These are phyloP conservation scores for Microbotryomycetes sp. DNA, from an alignment of 1,284 basidiomycete species.

Conservation along the genomic window DNA sequence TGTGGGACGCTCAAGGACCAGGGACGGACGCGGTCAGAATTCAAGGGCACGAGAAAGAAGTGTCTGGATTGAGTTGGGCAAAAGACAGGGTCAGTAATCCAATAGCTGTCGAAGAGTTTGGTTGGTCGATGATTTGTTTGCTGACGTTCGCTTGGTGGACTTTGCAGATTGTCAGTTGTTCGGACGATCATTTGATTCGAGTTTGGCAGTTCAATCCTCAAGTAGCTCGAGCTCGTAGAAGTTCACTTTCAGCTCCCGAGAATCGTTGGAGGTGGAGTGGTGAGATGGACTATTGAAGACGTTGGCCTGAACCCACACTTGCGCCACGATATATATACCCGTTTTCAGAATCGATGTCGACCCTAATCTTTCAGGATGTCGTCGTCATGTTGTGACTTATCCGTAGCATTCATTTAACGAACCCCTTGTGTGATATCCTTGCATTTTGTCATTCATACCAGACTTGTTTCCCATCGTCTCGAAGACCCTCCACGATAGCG, in stretches of 20 bases:
- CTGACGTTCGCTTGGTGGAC: neutral
- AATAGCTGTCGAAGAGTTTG: neutral
- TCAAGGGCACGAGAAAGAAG: slow-evolving; percentile 31
- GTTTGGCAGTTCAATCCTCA: slow-evolving; percentile 22
- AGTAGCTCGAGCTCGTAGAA: slow-evolving; percentile 7
- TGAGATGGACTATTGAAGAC: neutral
- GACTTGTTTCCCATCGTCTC: no score
- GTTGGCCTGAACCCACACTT: no score
- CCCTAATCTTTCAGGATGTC: no score
- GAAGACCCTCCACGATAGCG: no score
- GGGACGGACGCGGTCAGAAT: slow-evolving; percentile 20
- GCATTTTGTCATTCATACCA: no score
- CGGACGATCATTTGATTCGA: slow-evolving; percentile 32
- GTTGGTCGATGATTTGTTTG: neutral
- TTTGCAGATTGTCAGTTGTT: slow-evolving; percentile 31
- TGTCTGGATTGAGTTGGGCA: slow-evolving; percentile 34
- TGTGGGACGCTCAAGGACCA: slow-evolving; percentile 27
- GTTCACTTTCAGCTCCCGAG: neutral
- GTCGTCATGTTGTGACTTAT: no score
- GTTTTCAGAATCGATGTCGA: no score
- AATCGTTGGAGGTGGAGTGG: slow-evolving; percentile 12
- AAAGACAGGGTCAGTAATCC: slow-evolving; percentile 13
- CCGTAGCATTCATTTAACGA: no score
- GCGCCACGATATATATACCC: no score
- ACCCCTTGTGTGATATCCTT: no score